Evolutionary conservation across 1,284 basidiomycete genomes (phyloP).

Genomic region (Papiliotrema nemorosa): DNA sequence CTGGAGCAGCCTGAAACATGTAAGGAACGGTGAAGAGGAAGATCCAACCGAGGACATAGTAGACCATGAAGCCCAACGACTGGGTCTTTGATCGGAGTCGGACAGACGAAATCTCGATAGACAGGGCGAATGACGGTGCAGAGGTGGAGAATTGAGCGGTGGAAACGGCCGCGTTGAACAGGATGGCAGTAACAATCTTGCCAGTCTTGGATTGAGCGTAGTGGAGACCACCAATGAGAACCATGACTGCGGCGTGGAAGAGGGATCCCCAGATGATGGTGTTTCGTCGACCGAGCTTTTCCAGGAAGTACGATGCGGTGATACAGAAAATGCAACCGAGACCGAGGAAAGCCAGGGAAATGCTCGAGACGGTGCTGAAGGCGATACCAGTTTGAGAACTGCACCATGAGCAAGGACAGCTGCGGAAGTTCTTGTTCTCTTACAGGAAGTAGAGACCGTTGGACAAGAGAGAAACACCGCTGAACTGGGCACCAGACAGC

Average conservation of each 20-base stretch:
- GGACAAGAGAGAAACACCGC: background rate
- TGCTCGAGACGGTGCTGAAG: background rate
- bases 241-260: constrained; percentile 4
- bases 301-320: background rate
- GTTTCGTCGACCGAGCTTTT: constrained; percentile 39
- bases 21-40: constrained; percentile 28
- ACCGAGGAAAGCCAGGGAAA: constrained; percentile 3
- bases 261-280: constrained; percentile 51
- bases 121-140: constrained; percentile 11
- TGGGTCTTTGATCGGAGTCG: constrained; percentile 51
- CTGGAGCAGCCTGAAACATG: constrained; percentile 3
- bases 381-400: constrained; percentile 1
- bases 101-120: constrained; percentile 44
- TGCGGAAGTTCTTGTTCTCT: background rate
- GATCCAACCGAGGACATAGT: constrained; percentile 16
- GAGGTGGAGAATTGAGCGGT: constrained; percentile 5
- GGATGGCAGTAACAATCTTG: constrained; percentile 5
- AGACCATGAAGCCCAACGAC: constrained; percentile 37
- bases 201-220: background rate
- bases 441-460: constrained; percentile 5
- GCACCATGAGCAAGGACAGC: too few species aligned
- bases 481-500: background rate
- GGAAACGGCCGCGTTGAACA: constrained; percentile 15
- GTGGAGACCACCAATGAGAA: constrained; percentile 6
- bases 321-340: constrained; percentile 1